Evolutionary conservation across 192 early-diverging fungal genomes (phyloP).

Genomic region (Backusella parvicylindrica): DNA sequence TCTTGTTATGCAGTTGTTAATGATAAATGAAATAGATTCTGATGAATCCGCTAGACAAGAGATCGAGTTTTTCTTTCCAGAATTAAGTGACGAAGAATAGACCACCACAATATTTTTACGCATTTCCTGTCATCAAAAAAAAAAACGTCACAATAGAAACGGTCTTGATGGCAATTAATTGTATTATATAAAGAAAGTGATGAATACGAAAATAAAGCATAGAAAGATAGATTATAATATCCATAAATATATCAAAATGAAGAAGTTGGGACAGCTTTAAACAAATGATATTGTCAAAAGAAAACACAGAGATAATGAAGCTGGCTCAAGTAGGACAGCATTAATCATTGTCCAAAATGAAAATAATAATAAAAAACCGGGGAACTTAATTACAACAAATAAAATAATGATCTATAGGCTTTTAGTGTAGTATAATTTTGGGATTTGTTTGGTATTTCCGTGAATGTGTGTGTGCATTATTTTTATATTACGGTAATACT

Average conservation of each 20-base stretch:
- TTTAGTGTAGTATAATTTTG: not conserved
- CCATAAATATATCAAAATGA: not conserved
- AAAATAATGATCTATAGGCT: not conserved
- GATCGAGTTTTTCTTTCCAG: constrained; percentile 59
- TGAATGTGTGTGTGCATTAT: not conserved
- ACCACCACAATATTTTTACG: too few relatives aligned
- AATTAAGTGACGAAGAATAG: not conserved
- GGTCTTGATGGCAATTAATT: not conserved
- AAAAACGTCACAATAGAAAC: not conserved
- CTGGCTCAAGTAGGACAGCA: not conserved
- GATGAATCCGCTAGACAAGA: constrained; percentile 53
- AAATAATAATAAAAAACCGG: too few relatives aligned
- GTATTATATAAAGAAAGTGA: not conserved
- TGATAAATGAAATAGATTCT: constrained; percentile 42
- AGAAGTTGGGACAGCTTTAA: not conserved
- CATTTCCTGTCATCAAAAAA: not conserved
- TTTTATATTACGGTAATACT: not conserved
- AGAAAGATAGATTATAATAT: not conserved
- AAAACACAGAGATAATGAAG: not conserved
- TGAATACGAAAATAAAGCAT: not conserved
- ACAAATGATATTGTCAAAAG: not conserved
- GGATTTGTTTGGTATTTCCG: not conserved
- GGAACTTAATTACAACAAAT: not conserved
- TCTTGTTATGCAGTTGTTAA: not conserved
- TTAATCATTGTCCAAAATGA: not conserved